A percentile compares a stretch with the other conserved stretches of the same genome.
phyloP scores from a whole-genome alignment of 352 stramenopile genomes.

The Phytophthora megakarya region DNA sequence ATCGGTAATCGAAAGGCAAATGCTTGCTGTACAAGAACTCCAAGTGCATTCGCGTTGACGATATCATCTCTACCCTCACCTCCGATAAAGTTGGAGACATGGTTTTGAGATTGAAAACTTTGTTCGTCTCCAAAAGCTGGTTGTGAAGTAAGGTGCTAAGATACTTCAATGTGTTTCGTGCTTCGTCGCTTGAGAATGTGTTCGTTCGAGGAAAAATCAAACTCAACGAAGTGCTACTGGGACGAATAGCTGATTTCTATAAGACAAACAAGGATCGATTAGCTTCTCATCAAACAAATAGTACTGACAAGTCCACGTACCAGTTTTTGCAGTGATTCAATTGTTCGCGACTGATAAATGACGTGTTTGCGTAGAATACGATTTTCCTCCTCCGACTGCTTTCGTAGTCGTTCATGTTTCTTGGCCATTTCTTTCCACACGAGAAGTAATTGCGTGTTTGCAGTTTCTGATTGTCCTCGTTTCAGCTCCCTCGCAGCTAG shows the following conservation, averaged over 20 bases:
- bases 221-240: not conserved
- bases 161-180: not conserved
- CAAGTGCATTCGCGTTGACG: slow-evolving; percentile 1
- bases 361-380: not conserved
- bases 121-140: not conserved
- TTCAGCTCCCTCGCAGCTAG: not conserved
- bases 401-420: not conserved
- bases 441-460: not conserved
- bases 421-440: slow-evolving; percentile 13
- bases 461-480: not conserved
- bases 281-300: not conserved
- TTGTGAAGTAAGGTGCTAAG: not conserved
- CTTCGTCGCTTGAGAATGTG: not conserved
- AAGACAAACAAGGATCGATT: not conserved
- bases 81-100: slow-evolving; percentile 1
- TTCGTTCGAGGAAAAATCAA: not conserved
- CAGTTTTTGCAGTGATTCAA: slow-evolving; percentile 6
- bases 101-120: not conserved
- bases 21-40: not conserved
- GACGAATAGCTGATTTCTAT: not conserved
- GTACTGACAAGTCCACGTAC: not conserved
- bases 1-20: not conserved
- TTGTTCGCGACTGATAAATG: not conserved
- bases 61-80: not conserved
- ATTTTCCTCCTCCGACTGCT: not conserved